A percentile compares a stretch with the other conserved stretches of the same genome.
These are phyloP conservation scores for Amanita rimosa DNA, from an alignment of 768 basidiomycete species.

Conservation along the genomic window DNA sequence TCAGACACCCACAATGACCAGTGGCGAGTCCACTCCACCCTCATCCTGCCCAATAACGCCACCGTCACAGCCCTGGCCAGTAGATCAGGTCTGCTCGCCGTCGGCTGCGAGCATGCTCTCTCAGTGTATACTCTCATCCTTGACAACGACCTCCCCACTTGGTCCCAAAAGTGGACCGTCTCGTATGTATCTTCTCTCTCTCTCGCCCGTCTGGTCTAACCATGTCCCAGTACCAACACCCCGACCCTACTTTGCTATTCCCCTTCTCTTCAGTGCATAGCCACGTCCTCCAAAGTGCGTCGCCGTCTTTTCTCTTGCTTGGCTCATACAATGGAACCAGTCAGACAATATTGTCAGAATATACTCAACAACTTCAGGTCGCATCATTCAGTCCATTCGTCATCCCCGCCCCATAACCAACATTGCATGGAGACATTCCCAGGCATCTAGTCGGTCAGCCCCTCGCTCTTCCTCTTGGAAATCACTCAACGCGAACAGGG, in stretches of 20 bases:
- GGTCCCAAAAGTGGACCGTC: slow-evolving; percentile 70
- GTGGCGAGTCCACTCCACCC: slow-evolving; percentile 78
- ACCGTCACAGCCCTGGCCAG: slow-evolving; percentile 56
- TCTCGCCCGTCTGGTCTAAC: slow-evolving; percentile 4
- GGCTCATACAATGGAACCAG: slow-evolving; percentile 21
- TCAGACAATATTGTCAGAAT: slow-evolving; percentile 47
- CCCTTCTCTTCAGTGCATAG: slow-evolving; percentile 70
- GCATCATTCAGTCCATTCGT: slow-evolving; percentile 52
- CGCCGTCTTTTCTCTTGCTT: neutral
- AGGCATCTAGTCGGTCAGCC: slow-evolving; percentile 46
- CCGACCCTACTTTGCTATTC: slow-evolving; percentile 51
- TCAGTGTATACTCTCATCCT: slow-evolving; percentile 70
- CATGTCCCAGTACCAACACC: slow-evolving; percentile 30
- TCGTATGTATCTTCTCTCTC: slow-evolving; percentile 29
- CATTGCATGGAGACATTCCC: slow-evolving; percentile 64
- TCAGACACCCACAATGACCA: slow-evolving; percentile 49
- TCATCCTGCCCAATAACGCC: slow-evolving; percentile 47
- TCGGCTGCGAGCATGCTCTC: slow-evolving; percentile 48
- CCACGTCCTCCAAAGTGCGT: slow-evolving; percentile 45
- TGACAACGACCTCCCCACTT: slow-evolving; percentile 75
- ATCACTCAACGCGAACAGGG: slow-evolving; percentile 25
- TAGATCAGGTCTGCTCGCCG: slow-evolving; percentile 67
- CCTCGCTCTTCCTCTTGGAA: neutral
- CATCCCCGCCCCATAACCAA: slow-evolving; percentile 69
- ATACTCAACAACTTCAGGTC: slow-evolving; percentile 64